Evolutionary conservation across 1,139 yeast genomes (phyloP), one percentile per base, ranked within the genome.

Genomic region (Candida sanyaensis): DNA sequence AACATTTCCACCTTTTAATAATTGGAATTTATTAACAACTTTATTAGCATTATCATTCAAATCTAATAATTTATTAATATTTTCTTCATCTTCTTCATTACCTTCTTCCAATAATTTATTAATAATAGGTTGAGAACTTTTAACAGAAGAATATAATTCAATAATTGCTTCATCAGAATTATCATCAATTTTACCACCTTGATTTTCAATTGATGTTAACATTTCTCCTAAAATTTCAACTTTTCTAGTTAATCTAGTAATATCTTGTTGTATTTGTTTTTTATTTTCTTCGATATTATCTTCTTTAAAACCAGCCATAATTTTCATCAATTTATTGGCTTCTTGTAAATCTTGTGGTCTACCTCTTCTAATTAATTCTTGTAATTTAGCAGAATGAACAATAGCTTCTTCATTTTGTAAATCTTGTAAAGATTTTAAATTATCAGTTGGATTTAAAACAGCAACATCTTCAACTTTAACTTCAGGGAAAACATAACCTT

Each of bases 281-380:
- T 83, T 83, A 56, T 90, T 88, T 57, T 79, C 81, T 53, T 81
- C 82, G 32, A 80, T 71, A 40, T 77, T 70, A 64, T 95, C 97
- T 55, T 89, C 95, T 67, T 87, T 87, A 72, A 89, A 93, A 3
- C 99, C 99, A 8, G 99, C 96, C 97, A 93, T 92, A 57, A 93
- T 84, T 64, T 92, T 91, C 99, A 93, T 95, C 65, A 93, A 78
- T 58, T 88, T 88, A 66, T 93, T 93, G 36, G 99, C 99, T 66
- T 93, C 99, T 61, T 88, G 91, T 62, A 93, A 80, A 68, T 93
- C 99, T 55, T 86, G 89, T 2, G 99, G 98, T 65, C 90, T 88
- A 30, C 99, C 99, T 61, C 98, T 81, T 69, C 98, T 85, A 55
- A 93, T 88, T 55, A 93, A 78, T 65, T 95, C 99, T 69, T 95